phyloP scores from a whole-genome alignment of 202 grass and related monocot genomes.

The Hordeum pubiflorum region DNA sequence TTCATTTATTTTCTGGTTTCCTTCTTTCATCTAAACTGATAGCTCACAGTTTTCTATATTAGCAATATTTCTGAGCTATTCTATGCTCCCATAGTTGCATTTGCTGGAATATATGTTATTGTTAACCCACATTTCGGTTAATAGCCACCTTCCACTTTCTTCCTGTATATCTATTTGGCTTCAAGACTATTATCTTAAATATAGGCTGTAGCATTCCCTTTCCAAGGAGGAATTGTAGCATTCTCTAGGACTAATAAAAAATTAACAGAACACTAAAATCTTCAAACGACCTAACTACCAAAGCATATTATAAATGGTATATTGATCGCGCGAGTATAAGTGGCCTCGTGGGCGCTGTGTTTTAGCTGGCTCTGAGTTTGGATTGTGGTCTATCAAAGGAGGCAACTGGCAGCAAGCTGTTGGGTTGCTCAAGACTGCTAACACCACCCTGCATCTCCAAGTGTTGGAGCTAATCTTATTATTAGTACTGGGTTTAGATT shows the following conservation, averaged over 20 bases:
- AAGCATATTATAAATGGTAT: neutral
- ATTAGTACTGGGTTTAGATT: no score
- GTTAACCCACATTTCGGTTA: neutral
- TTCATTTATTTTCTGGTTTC: neutral
- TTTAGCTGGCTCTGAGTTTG: constrained; percentile 68
- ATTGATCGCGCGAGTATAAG: constrained; percentile 41
- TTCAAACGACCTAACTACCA: neutral
- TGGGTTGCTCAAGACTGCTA: constrained; percentile 56
- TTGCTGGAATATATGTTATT: neutral
- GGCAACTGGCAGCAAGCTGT: constrained; percentile 67
- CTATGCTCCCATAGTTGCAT: neutral
- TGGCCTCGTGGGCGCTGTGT: constrained; percentile 67
- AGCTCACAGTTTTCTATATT: neutral
- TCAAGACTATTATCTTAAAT: neutral
- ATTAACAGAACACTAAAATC: no score
- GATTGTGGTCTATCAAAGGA: constrained; percentile 70
- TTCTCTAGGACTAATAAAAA: neutral
- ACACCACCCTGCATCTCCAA: constrained; percentile 62
- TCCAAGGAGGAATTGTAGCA: neutral
- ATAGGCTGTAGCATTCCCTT: neutral
- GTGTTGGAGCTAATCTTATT: neutral
- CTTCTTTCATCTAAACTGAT: neutral
- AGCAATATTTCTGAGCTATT: neutral
- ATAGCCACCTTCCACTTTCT: neutral
- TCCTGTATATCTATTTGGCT: neutral